Evolutionary conservation across 441 rosid genomes (phyloP).

Genomic region (Omphalea diandra): DNA sequence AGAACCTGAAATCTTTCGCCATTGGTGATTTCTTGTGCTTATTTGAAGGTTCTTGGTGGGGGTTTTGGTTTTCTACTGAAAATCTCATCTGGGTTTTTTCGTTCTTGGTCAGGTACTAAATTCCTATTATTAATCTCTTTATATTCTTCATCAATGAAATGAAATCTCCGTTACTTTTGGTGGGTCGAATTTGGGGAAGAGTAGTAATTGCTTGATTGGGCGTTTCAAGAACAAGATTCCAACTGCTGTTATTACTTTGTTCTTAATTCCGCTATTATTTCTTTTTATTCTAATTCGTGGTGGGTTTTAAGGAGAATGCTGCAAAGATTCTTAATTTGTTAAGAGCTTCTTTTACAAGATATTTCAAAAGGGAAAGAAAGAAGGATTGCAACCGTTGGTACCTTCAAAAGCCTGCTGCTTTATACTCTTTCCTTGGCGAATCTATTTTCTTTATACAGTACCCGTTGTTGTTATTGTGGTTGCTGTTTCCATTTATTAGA

Average conservation of each 20-base stretch:
- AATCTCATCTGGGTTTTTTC: constrained; percentile 4
- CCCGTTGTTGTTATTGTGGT: too few species aligned
- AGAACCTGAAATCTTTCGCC: background rate
- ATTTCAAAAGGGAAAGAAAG: constrained; percentile 27
- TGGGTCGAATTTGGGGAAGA: background rate
- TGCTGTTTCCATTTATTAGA: constrained; percentile 5
- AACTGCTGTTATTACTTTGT: constrained; percentile 7
- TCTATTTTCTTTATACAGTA: constrained; percentile 23
- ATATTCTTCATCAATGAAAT: too few species aligned
- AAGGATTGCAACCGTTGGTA: constrained; percentile 40
- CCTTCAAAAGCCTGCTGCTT: constrained; percentile 46
- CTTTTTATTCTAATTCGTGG: too few species aligned
- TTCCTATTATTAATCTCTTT: too few species aligned
- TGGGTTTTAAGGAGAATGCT: constrained; percentile 15
- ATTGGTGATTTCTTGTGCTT: background rate
- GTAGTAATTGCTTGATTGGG: constrained; percentile 13
- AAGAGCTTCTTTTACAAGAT: constrained; percentile 38
- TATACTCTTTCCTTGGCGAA: constrained; percentile 14
- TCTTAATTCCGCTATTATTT: constrained; percentile 9
- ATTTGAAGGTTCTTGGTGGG: background rate
- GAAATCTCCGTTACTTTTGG: constrained; percentile 8
- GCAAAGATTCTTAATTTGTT: constrained; percentile 21
- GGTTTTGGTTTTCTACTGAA: constrained; percentile 1
- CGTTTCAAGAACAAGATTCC: constrained; percentile 7
- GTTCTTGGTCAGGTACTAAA: constrained; percentile 28